phyloP scores from a whole-genome alignment of 192 early-diverging fungal species.

The Mortierella antarctica region DNA sequence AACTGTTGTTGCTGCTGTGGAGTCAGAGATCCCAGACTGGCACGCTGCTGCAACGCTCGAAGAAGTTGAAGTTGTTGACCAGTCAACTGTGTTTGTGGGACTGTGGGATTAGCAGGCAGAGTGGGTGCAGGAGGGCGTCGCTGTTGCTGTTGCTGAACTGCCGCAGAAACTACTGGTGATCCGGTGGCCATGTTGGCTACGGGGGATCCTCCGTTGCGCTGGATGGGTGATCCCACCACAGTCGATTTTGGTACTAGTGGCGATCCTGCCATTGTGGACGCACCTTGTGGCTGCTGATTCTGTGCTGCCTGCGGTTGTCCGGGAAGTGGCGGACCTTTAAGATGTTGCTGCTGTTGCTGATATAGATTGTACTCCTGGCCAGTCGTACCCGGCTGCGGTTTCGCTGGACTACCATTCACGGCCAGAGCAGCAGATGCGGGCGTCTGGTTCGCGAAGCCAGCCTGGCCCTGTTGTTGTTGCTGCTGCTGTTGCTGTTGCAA shows the following conservation, averaged over 20 bases:
- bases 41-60: constrained; percentile 20
- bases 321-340: constrained; percentile 16
- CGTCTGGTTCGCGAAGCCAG: constrained; percentile 5
- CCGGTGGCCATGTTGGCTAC: constrained; percentile 13
- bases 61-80: constrained; percentile 9
- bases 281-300: constrained; percentile 2
- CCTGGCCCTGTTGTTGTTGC: not conserved
- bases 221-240: constrained; percentile 27
- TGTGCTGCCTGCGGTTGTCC: not conserved
- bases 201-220: constrained; percentile 35
- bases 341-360: constrained; percentile 40
- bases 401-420: constrained; percentile 11
- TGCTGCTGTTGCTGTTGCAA: constrained; percentile 16
- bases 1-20: constrained; percentile 30
- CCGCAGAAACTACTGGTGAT: constrained; percentile 29
- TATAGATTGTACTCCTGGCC: constrained; percentile 42
- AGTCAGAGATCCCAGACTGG: not conserved
- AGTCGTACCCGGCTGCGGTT: constrained; percentile 14
- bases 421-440: not conserved
- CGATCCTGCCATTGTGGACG: constrained; percentile 14
- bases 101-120: not conserved
- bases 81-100: constrained; percentile 10
- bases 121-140: not conserved
- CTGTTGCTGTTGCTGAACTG: constrained; percentile 1
- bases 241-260: constrained; percentile 22